Evolutionary conservation across 768 basidiomycete genomes (phyloP).

Genomic region (Suillus alpinus): DNA sequence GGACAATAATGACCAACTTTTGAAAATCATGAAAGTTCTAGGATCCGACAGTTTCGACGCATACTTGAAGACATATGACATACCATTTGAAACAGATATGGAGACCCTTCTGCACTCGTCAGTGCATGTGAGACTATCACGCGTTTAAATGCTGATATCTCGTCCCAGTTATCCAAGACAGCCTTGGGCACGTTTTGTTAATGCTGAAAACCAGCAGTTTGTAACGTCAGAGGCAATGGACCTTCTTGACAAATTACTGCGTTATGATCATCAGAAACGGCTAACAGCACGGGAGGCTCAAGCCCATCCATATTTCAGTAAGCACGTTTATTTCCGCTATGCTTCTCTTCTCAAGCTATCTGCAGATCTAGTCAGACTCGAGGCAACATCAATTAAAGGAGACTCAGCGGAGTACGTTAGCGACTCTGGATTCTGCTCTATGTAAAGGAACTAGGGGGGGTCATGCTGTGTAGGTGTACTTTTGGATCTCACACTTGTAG

Average conservation of each 20-base stretch:
- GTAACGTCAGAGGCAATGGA: slow-evolving; percentile 64
- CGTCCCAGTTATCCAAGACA: slow-evolving; percentile 52
- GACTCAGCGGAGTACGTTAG: slow-evolving; percentile 41
- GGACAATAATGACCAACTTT: slow-evolving; percentile 72
- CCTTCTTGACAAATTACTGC: slow-evolving; percentile 62
- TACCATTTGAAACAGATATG: slow-evolving; percentile 62
- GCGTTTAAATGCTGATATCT: slow-evolving; percentile 3
- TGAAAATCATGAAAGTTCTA: slow-evolving; percentile 65
- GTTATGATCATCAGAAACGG: slow-evolving; percentile 69
- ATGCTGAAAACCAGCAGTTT: slow-evolving; percentile 53
- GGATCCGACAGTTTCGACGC: slow-evolving; percentile 65
- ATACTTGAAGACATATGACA: slow-evolving; percentile 59
- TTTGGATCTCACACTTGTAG: slow-evolving; percentile 8
- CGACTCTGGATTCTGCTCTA: slow-evolving; percentile 50
- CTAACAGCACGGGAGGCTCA: slow-evolving; percentile 67
- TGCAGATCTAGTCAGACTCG: slow-evolving; percentile 47
- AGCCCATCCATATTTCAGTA: slow-evolving; percentile 65
- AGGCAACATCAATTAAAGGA: slow-evolving; percentile 41
- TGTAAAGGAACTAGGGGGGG: slow-evolving; percentile 14
- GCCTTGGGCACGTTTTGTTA: slow-evolving; percentile 64
- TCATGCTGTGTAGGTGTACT: slow-evolving; percentile 5
- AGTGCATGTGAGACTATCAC: slow-evolving; percentile 13
- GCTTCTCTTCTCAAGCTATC: slow-evolving; percentile 21
- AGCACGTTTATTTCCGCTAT: slow-evolving; percentile 19
- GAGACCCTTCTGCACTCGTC: slow-evolving; percentile 54